A percentile compares a stretch with the other conserved stretches of the same genome.
Conservation (phyloP, 2,329 filamentous ascomycete genomes). For the Neonectria faginata region DNA sequence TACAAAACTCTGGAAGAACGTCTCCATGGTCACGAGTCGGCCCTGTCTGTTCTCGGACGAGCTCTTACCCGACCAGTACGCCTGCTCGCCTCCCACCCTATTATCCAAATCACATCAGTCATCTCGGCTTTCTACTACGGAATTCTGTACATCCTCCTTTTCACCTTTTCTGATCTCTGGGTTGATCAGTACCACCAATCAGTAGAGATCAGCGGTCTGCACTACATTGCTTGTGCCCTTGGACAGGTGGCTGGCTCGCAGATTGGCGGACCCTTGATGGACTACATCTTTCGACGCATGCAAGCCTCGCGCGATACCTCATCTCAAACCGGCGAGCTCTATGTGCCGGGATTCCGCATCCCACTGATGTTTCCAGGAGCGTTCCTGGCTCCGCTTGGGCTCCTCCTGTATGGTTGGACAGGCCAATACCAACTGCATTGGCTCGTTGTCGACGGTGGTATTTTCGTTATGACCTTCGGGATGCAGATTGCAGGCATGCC, state of each 20-base stretch:
- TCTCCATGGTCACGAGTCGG: slow-evolving; percentile 47
- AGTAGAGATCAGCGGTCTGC: slow-evolving; percentile 69
- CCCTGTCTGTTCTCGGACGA: slow-evolving; percentile 39
- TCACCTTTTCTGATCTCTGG: slow-evolving; percentile 72
- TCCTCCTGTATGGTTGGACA: slow-evolving; percentile 59
- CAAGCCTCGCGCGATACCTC: slow-evolving; percentile 30
- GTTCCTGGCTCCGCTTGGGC: slow-evolving; percentile 53
- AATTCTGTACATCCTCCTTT: slow-evolving; percentile 72
- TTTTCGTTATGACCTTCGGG: slow-evolving; percentile 49
- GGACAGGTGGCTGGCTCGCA: slow-evolving; percentile 71
- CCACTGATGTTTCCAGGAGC: slow-evolving; percentile 53
- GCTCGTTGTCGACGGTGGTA: slow-evolving; percentile 53
- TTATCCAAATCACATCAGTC: slow-evolving; percentile 66
- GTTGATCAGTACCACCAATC: slow-evolving; percentile 64
- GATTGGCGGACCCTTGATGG: slow-evolving; percentile 58
- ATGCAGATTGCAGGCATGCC: slow-evolving; percentile 50
- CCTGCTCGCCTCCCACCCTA: slow-evolving; percentile 68
- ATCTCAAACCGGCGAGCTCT: slow-evolving; percentile 7
- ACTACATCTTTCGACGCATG: slow-evolving; percentile 49
- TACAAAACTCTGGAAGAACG: slow-evolving; percentile 55
- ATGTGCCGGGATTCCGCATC: slow-evolving; percentile 43
- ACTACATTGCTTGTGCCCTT: slow-evolving; percentile 72
- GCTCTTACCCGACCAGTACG: slow-evolving; percentile 66
- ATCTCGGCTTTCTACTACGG: slow-evolving; percentile 72
- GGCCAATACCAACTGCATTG: slow-evolving; percentile 53